A percentile compares a stretch with the other conserved stretches of the same genome.
Conservation (phyloP, 768 basidiomycete species). For the Kwoniella sp. region DNA sequence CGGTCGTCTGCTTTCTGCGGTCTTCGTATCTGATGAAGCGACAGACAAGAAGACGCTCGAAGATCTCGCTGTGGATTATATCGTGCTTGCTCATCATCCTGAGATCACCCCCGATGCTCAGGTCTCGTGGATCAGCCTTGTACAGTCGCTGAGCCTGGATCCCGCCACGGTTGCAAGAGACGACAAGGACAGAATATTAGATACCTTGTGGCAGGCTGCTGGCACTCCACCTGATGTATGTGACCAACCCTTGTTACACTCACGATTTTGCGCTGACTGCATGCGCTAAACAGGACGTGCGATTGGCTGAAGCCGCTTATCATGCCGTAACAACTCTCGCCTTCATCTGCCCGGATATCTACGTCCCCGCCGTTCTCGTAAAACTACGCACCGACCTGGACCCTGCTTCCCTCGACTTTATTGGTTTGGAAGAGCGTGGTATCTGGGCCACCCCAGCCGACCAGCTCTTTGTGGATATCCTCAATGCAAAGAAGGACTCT, state of each 20-base stretch:
- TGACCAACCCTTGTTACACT: not conserved
- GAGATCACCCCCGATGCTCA: constrained; percentile 58
- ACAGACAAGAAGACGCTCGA: constrained; percentile 47
- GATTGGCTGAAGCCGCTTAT: constrained; percentile 65
- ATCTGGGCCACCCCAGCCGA: constrained; percentile 86
- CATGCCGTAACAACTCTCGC: constrained; percentile 72
- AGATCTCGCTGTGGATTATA: constrained; percentile 59
- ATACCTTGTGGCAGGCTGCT: constrained; percentile 33
- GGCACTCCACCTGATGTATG: constrained; percentile 39
- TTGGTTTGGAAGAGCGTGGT: constrained; percentile 74
- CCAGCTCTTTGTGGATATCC: constrained; percentile 75
- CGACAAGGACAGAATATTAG: constrained; percentile 36
- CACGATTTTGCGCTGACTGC: constrained; percentile 13
- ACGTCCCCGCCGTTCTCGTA: constrained; percentile 70
- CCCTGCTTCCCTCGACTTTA: constrained; percentile 61
- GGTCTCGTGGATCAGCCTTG: constrained; percentile 79
- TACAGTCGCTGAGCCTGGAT: constrained; percentile 69
- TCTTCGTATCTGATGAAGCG: constrained; percentile 21
- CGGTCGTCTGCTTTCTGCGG: constrained; percentile 34
- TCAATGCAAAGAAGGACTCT: constrained; percentile 64
- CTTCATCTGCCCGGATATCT: constrained; percentile 72
- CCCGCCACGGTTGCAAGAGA: constrained; percentile 64
- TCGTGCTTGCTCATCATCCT: constrained; percentile 76
- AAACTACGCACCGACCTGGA: constrained; percentile 71
- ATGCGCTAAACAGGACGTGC: constrained; percentile 28